Evolutionary conservation across 306 rosid genomes (phyloP).

Genomic region (Trifolium subterraneum): DNA sequence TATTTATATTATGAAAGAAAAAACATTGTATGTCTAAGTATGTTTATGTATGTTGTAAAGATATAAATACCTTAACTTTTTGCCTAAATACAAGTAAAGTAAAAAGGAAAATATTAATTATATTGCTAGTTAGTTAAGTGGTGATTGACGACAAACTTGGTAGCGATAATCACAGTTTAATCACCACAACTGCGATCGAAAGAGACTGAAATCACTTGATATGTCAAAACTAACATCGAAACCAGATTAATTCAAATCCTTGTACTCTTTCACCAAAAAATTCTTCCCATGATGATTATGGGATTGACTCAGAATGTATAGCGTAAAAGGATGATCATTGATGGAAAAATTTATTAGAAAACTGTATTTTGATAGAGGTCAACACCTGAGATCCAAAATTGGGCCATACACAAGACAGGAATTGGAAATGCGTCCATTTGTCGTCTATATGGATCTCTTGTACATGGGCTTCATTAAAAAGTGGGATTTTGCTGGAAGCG

Average conservation of each 20-base stretch:
- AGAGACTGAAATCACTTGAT: too few species aligned
- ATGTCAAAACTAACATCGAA: too few species aligned
- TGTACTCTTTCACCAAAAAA: conserved; percentile 62
- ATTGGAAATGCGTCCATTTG: conserved; percentile 31
- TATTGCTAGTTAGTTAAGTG: too few species aligned
- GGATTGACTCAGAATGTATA: conserved; percentile 50
- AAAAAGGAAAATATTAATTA: too few species aligned
- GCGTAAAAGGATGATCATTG: conserved; percentile 9
- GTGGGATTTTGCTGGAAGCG: conserved; percentile 17
- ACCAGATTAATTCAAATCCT: neutral
- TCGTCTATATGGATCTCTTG: conserved; percentile 27
- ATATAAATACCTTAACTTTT: too few species aligned
- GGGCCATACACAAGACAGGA: conserved; percentile 41
- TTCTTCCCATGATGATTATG: conserved; percentile 56
- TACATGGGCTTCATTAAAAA: conserved; percentile 34
- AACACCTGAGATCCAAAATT: conserved; percentile 53
- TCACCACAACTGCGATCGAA: too few species aligned
- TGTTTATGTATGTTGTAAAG: too few species aligned
- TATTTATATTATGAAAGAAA: too few species aligned
- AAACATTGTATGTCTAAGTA: too few species aligned
- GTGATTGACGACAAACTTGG: too few species aligned
- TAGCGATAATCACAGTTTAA: too few species aligned
- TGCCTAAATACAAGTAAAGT: too few species aligned
- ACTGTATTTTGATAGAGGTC: conserved; percentile 46
- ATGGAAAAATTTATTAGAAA: conserved; percentile 11